These are phyloP conservation scores for Candida insectorum DNA, from an alignment of 805 yeast species.

Conservation along the genomic window DNA sequence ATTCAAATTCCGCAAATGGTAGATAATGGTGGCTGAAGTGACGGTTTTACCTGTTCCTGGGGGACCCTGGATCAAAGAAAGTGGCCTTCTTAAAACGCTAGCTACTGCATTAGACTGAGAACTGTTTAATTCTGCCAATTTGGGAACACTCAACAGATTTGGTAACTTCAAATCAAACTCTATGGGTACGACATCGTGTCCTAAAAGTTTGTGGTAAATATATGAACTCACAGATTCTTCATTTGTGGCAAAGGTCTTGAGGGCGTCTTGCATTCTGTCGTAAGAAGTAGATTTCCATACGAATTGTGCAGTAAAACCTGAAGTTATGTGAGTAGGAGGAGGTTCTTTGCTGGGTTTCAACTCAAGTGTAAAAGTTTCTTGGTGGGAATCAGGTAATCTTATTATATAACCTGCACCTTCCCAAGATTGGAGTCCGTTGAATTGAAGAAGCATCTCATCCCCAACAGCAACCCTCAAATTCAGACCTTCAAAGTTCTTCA, in stretches of 20 bases:
- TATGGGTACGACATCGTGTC: conserved; percentile 68
- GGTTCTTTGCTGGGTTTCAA: conserved; percentile 37
- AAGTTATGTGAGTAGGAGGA: conserved; percentile 59
- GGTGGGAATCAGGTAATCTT: conserved; percentile 61
- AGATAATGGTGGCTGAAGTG: conserved; percentile 83
- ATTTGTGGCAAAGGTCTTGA: conserved; percentile 66
- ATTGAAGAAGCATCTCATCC: conserved; percentile 71
- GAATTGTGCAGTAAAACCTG: conserved; percentile 78
- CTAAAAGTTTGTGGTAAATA: conserved; percentile 73
- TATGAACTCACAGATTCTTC: conserved; percentile 68
- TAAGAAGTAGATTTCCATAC: conserved; percentile 87
- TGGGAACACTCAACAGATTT: conserved; percentile 55
- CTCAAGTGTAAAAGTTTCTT: conserved; percentile 72
- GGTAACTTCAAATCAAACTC: conserved; percentile 65
- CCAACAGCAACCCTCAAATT: conserved; percentile 77
- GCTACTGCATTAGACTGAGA: conserved; percentile 80
- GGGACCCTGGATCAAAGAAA: conserved; percentile 88
- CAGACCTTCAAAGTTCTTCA: conserved; percentile 64
- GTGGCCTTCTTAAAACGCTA: conserved; percentile 63
- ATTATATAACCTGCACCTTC: conserved; percentile 68
- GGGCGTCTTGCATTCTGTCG: conserved; percentile 78
- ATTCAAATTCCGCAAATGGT: conserved; percentile 63
- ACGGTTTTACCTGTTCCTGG: conserved; percentile 86
- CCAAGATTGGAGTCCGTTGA: conserved; percentile 64
- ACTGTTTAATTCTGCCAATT: conserved; percentile 65